Percentiles rank a stretch among this genome's conserved stretches.
Evolutionary conservation across 78 protist species (phyloP).

Genomic region (Dictyostelium capitatum): DNA sequence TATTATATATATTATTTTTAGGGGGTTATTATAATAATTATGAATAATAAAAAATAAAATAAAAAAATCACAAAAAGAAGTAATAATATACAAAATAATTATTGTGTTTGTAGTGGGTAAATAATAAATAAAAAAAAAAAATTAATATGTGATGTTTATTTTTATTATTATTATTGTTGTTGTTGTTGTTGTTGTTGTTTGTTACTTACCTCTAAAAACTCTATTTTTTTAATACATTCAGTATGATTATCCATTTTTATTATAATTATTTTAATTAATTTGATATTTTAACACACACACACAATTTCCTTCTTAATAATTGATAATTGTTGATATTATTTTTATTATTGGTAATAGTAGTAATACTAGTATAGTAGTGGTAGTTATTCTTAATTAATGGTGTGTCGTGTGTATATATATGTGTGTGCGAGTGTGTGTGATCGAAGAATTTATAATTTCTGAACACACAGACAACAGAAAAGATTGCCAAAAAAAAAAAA

Average conservation of each 20-base stretch:
- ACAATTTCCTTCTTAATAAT: too few species aligned
- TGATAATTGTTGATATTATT: not conserved
- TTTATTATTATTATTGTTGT: too few species aligned
- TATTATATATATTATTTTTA: too few species aligned
- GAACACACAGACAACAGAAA: too few species aligned
- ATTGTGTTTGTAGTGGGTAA: not conserved
- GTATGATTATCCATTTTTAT: slow-evolving; percentile 7
- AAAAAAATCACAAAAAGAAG: not conserved
- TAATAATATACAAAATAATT: not conserved
- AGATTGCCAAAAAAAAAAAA: not conserved
- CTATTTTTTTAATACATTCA: not conserved
- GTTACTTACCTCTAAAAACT: not conserved
- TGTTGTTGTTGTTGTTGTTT: not conserved
- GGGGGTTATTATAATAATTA: not conserved
- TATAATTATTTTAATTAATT: not conserved
- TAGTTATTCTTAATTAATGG: too few species aligned
- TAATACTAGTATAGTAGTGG: too few species aligned
- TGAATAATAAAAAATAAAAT: not conserved
- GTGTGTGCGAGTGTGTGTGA: too few species aligned
- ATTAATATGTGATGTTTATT: not conserved
- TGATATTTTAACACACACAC: not conserved
- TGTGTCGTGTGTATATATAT: too few species aligned
- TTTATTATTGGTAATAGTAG: not conserved
- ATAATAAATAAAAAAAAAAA: not conserved
- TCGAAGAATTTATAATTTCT: too few species aligned